These are phyloP conservation scores for Fraxinus baroniana DNA, from an alignment of 305 asterid species.

Conservation along the genomic window DNA sequence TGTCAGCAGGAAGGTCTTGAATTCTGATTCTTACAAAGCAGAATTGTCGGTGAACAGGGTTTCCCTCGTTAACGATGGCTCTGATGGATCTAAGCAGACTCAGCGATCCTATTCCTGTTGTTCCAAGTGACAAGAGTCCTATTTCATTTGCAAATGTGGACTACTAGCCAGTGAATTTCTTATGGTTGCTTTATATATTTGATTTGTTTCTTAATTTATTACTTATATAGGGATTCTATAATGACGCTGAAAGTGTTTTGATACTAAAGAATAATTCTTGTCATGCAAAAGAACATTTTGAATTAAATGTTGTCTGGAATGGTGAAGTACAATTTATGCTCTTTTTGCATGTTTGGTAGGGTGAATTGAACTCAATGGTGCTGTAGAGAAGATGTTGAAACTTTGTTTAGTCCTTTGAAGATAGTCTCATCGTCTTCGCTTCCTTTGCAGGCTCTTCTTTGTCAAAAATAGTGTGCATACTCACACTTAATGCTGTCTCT, in stretches of 20 bases:
- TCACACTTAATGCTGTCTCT: neutral
- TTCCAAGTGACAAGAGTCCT: conserved; percentile 45
- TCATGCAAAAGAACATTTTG: neutral
- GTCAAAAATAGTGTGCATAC: no score
- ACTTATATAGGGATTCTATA: conserved; percentile 20
- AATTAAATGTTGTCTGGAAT: neutral
- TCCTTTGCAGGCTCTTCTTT: no score
- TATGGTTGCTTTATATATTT: conserved; percentile 23
- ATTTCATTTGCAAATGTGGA: conserved; percentile 17
- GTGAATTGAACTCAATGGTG: neutral
- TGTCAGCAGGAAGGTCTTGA: conserved; percentile 80
- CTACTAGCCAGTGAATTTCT: conserved; percentile 14
- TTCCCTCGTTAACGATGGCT: conserved; percentile 49
- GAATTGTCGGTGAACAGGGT: conserved; percentile 66
- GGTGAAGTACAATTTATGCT: neutral
- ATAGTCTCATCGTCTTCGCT: no score
- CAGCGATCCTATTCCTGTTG: conserved; percentile 61
- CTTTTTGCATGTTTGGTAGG: neutral
- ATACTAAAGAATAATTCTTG: neutral
- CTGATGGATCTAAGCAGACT: conserved; percentile 45
- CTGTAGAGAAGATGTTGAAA: neutral
- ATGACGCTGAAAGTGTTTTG: conserved; percentile 5
- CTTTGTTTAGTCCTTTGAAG: neutral
- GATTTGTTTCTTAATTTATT: conserved; percentile 26
- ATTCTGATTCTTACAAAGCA: conserved; percentile 79